Evolutionary conservation across 2,329 filamentous ascomycete genomes (phyloP).

Genomic region (Monosporascus sp.): DNA sequence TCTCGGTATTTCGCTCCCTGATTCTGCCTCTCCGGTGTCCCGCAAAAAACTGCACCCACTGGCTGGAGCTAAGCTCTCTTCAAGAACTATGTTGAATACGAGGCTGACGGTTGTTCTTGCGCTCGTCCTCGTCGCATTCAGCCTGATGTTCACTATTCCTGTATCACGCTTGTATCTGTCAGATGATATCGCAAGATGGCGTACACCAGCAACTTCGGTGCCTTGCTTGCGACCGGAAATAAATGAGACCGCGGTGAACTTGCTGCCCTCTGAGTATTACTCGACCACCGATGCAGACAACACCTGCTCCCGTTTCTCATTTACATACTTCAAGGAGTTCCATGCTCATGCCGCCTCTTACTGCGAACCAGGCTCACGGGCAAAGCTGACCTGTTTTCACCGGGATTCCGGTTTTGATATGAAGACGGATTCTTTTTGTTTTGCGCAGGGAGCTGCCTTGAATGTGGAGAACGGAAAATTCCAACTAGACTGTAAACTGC

Average conservation of each 20-base stretch:
- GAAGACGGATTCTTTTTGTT: conserved; percentile 7
- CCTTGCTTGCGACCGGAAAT: neutral
- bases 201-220: neutral
- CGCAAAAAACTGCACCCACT: too few species aligned
- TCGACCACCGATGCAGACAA: neutral
- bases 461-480: conserved; percentile 1
- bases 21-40: too few species aligned
- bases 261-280: conserved; percentile 2
- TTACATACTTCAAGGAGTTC: conserved; percentile 4
- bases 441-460: conserved; percentile 3
- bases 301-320: conserved; percentile 4
- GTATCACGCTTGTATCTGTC: neutral
- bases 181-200: neutral
- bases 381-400: conserved; percentile 6
- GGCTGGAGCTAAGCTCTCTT: neutral
- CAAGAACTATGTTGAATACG: conserved; percentile 1
- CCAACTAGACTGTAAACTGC: conserved; percentile 3
- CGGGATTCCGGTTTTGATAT: conserved; percentile 2
- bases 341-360: conserved; percentile 3
- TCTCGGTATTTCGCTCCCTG: too few species aligned
- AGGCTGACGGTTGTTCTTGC: neutral
- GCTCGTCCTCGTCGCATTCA: neutral
- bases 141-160: neutral
- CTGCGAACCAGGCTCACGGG: neutral
- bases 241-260: neutral